Evolutionary conservation across 805 yeast species (phyloP).

Genomic region (Kazachstania psychrophila): DNA sequence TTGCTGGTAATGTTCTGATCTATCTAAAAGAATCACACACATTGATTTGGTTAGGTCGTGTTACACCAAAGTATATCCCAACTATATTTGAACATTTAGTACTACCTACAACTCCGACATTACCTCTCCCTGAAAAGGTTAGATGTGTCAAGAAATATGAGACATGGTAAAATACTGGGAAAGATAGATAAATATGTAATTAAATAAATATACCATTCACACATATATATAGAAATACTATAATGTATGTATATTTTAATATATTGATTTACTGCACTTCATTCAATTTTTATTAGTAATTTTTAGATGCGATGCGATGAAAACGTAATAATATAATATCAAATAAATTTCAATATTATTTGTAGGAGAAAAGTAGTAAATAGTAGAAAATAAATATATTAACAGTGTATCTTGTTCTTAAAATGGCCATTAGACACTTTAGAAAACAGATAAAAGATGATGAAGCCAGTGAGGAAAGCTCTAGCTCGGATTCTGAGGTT

Average conservation of each 20-base stretch:
- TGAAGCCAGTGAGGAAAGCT: not conserved
- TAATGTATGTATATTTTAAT: no score
- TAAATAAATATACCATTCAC: no score
- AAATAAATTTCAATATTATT: no score
- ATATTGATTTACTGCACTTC: no score
- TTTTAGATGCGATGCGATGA: no score
- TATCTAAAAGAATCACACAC: conserved; percentile 44
- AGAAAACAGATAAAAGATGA: conserved; percentile 7
- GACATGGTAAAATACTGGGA: conserved; percentile 15
- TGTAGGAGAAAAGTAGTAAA: no score
- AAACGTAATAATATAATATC: no score
- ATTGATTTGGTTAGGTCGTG: conserved; percentile 81
- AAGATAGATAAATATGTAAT: no score
- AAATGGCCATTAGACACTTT: conserved; percentile 21
- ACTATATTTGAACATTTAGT: conserved; percentile 70
- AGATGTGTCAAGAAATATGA: conserved; percentile 44
- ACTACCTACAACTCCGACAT: conserved; percentile 62
- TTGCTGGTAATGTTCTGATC: conserved; percentile 77
- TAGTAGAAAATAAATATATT: no score
- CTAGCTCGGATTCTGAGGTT: conserved; percentile 1
- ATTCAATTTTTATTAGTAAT: no score
- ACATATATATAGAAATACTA: no score
- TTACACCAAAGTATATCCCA: conserved; percentile 65
- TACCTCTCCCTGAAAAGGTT: conserved; percentile 50
- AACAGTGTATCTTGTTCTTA: no score